Evolutionary conservation across 306 rosid genomes (phyloP).

Genomic region (Quillaja saponaria): DNA sequence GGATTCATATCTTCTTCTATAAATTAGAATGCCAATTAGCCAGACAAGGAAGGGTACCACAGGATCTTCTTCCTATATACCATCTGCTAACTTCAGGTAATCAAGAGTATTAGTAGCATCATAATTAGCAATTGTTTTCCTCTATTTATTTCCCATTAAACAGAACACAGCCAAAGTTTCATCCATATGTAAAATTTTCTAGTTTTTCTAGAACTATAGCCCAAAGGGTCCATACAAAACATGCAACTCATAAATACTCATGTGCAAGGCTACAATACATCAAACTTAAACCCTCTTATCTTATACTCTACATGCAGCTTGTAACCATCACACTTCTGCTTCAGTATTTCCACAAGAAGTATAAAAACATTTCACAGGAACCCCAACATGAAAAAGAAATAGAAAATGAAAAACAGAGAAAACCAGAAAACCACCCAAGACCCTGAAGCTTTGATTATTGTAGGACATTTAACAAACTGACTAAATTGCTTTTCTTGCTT

Average conservation of each 20-base stretch:
- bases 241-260: constrained; percentile 34
- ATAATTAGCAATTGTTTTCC: neutral
- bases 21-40: neutral
- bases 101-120: too few relatives aligned
- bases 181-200: neutral
- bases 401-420: neutral
- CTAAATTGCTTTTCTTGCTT: too few relatives aligned
- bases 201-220: constrained; percentile 4
- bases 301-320: neutral
- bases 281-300: neutral
- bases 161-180: constrained; percentile 1
- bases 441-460: neutral
- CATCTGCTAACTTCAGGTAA: too few relatives aligned
- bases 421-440: constrained; percentile 14
- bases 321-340: constrained; percentile 1
- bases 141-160: constrained; percentile 9
- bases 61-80: neutral
- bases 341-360: neutral
- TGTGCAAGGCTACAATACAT: constrained; percentile 14
- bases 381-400: too few relatives aligned
- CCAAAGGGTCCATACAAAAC: constrained; percentile 27
- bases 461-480: constrained; percentile 6
- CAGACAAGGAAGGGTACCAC: neutral
- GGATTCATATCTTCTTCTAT: neutral
- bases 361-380: neutral